Evolutionary conservation across 169 alveolate species (phyloP).

Genomic region (Plasmodium blacklocki): DNA sequence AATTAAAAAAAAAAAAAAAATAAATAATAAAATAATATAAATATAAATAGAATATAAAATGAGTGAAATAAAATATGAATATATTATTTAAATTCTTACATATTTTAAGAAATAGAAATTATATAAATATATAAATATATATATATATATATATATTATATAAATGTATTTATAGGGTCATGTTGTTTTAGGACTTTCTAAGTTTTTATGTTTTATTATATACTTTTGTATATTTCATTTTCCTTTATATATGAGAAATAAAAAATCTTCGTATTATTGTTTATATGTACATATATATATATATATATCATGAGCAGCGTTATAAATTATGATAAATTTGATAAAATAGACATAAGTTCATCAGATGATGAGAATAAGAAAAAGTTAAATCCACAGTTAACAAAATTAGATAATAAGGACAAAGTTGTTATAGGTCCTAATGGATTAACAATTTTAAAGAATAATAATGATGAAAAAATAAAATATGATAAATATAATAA

Average conservation of each 20-base stretch:
- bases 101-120: no score
- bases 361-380: slow-evolving; percentile 62
- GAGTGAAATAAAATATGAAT: not conserved
- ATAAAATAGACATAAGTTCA: slow-evolving; percentile 67
- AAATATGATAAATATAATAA: not conserved
- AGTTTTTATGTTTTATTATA: not conserved
- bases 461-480: not conserved
- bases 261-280: no score
- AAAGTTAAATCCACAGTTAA: slow-evolving; percentile 47
- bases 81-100: not conserved
- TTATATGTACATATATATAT: not conserved
- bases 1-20: not conserved
- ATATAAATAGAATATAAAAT: not conserved
- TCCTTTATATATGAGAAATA: not conserved
- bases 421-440: slow-evolving; percentile 59
- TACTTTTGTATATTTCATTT: not conserved
- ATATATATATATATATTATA: no score
- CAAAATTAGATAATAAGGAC: slow-evolving; percentile 36
- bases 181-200: no score
- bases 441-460: slow-evolving; percentile 62
- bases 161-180: no score
- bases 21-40: not conserved
- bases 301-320: slow-evolving; percentile 40
- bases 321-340: slow-evolving; percentile 62
- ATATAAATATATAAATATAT: no score